Evolutionary conservation across 2,329 filamentous ascomycete genomes (phyloP), one percentile per base, ranked within the genome.

Genomic region (Fonsecaea nubica): DNA sequence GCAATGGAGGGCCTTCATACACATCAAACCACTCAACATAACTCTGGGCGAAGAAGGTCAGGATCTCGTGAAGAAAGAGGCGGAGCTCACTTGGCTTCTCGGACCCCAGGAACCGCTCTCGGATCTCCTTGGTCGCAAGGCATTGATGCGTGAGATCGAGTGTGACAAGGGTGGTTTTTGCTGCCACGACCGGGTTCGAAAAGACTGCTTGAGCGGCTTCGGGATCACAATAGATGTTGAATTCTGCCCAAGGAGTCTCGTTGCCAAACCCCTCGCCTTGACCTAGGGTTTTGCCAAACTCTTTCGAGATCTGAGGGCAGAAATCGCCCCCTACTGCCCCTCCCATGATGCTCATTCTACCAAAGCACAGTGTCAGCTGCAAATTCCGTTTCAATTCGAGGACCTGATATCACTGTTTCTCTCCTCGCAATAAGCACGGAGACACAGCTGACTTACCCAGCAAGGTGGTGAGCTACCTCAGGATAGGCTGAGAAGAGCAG

Each of bases 111-210:
- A 97, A 81, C 64, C 87, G 80, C 1, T 86, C 82, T 72, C 91
- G 89, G n/a, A 97, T 87, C 4, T 86, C 81, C 10, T 82, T 75
- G 0, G 91, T 96, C 8, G 92, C 93, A 25, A 97, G 83, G 13
- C 97, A 93, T 72, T 94, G 89, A 77, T 98, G 94, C 25, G 91
- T 96, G 57, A 98, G 80, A 75, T 98, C 94, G 2, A 98, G 84
- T 0, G 93, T 89, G 32, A 96, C 87, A 15, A 98, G 81, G 0
- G 89, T 92, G 8, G 90, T 95, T 80, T 97, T 97, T 1, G 79
- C 78, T 2, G 87, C 86, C 15, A 98, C 83, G 4, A 84, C 78
- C 0, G 86, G 81, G 73, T 95, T 90, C 12, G 84, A 83, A 75
- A 98, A 91, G 25, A 98, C 82, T 13, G 86, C 85, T 36, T 87